Base-by-base conservation (phyloP, 2,329 filamentous ascomycete genomes). In the Microsporum ferrugineum region DNA sequence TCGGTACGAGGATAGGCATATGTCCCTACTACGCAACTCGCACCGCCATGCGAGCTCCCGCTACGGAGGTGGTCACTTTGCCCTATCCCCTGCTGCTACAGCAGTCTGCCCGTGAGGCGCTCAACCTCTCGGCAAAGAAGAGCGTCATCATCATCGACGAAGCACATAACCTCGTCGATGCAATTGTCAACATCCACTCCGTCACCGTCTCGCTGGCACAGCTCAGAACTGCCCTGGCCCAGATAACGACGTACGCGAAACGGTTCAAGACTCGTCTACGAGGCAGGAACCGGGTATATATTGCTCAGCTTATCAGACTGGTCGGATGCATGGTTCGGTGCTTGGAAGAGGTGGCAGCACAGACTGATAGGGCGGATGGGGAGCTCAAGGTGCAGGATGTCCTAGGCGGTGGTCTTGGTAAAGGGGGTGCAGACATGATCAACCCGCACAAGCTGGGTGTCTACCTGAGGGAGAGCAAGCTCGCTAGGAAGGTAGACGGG, bases 21-120 rank as follows among this genome's bases (percentile, higher is more conserved):
- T 99, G 94, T 70, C 92, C 94, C 0, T 99, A 99, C 72, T 99
- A 99, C 73, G 91, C 92, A n/a, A 92, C 92, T 0, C 82, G 94
- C 57, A 82, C 88, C 2, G 88, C 89, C 0, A 86, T 95, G n/a
- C 84, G 86, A 17, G 83, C 87, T 7, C 88, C 89, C 33, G 14
- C 6, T 6, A 56, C 39, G 61, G 59, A 86, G 79, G 90, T 99
- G 59, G 82, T 99, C 31, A 96, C 92, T 0, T 77, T 99, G 17
- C 94, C 94, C 0, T 99, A 99, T 70, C 92, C 92, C 1, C 75
- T 99, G 5, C 80, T 99, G 0, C 78, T 99, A 2, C 94, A 97
- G 69, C 88, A 86, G 68, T 88, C 85, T 2, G 91, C 94, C 0
- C 81, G 94, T 57, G 91, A 97, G 63, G 91, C 94, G 0, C 79